Evolutionary conservation across 345 rosid genomes (phyloP), one percentile per base, ranked within the genome.

Genomic region (Hirschfeldia incana): DNA sequence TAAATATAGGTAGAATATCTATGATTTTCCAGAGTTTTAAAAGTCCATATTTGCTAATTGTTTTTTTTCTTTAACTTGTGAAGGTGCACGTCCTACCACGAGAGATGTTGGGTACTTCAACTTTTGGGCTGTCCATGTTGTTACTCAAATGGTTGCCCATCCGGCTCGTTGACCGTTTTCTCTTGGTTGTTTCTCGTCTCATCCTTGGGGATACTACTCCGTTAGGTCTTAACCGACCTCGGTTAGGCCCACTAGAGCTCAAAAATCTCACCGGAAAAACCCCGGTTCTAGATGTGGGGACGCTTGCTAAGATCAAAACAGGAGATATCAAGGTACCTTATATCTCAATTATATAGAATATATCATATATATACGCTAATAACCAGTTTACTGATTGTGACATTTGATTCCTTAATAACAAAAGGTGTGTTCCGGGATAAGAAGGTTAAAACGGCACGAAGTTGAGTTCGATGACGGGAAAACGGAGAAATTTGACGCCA

Each of bases 1-100:
- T 1, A 11, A 36, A 8, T 59, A 29, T 36, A 36, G 2, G 26
- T 78, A 73, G 1, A 33, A 28, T 74, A 21, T 21, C 21, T 21
- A 67, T 28, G 53, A 28, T 69, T 63, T 80, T 42, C 61, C 26
- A 4, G 39, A 75, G 21, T 6, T 29, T 46, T 74, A 44, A 36
- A 51, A 33, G 7, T 78, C 34, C 28, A 68, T 70, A 65, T 70
- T 76, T 76, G 63, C 67, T 66, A 72, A 76, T 70, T 46, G 28
- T 36, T 13, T 53, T 32, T 16, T n/a, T 61, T 21, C 21, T 30
- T 28, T 11, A 16, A 63, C 32, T 76, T 33, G 83, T 88, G 88
- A 83, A 95, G 99, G 97, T 95, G 83, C 99, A 95, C 87, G 89
- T 95, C 82, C 87, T 95, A 74, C 99, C 99, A 70, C 92, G 84